These are phyloP conservation scores for Euphorbia corollata DNA, from an alignment of 441 rosid genomes.

Conservation along the genomic window DNA sequence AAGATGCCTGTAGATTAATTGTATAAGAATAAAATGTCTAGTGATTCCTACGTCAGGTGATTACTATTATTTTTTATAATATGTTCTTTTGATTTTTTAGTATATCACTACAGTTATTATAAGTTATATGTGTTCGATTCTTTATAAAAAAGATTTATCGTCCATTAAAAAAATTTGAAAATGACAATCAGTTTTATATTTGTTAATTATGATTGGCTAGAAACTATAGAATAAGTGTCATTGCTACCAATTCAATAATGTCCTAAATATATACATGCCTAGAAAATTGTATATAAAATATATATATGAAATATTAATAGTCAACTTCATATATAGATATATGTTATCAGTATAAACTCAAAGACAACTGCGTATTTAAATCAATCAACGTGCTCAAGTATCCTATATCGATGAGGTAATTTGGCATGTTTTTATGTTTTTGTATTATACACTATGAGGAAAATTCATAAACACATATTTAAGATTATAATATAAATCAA, in stretches of 20 bases:
- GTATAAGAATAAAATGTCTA: neutral
- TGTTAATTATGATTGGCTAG: slow-evolving; percentile 2
- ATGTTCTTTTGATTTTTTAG: neutral
- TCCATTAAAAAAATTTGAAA: neutral
- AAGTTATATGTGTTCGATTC: neutral
- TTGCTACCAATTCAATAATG: neutral
- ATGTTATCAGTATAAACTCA: too few relatives aligned
- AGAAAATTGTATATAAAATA: neutral
- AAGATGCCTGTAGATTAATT: neutral
- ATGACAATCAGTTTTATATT: neutral
- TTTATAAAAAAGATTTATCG: neutral
- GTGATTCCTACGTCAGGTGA: slow-evolving; percentile 13
- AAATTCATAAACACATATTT: too few relatives aligned
- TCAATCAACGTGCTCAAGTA: too few relatives aligned
- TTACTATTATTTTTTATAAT: neutral
- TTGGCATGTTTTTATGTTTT: too few relatives aligned
- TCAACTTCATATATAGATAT: too few relatives aligned
- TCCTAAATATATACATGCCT: neutral
- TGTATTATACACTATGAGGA: too few relatives aligned
- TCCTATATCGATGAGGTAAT: too few relatives aligned
- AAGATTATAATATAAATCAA: too few relatives aligned
- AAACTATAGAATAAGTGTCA: neutral
- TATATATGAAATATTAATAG: neutral
- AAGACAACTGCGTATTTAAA: too few relatives aligned
- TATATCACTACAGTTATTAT: neutral